A percentile compares a stretch with the other conserved stretches of the same genome.
Evolutionary conservation across 192 early-diverging fungal genomes (phyloP).

Genomic region (Umbelopsis vinacea): DNA sequence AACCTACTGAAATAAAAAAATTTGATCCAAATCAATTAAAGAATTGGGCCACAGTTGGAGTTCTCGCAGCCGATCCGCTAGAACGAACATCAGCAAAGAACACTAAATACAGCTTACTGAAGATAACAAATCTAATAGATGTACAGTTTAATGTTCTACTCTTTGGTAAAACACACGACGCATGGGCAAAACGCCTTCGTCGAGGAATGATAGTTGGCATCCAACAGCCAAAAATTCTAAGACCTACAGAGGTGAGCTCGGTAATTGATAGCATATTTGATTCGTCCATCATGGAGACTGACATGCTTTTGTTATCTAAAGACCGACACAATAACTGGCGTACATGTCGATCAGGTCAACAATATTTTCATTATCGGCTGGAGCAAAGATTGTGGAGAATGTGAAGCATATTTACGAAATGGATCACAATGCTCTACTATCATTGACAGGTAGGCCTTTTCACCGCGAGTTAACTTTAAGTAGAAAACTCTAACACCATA

Average conservation of each 20-base stretch:
- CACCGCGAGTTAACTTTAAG: not conserved
- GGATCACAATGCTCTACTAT: not conserved
- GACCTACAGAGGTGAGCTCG: not conserved
- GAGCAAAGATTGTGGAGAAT: constrained; percentile 10
- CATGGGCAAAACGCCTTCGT: not conserved
- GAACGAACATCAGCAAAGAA: not conserved
- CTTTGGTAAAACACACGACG: not conserved
- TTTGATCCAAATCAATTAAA: not conserved
- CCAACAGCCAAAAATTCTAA: constrained; percentile 1
- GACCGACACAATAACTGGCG: not conserved
- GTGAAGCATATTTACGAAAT: constrained; percentile 10
- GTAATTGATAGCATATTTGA: not conserved
- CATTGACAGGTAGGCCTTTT: not conserved
- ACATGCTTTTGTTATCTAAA: not conserved
- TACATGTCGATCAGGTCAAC: constrained; percentile 5
- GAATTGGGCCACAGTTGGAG: constrained; percentile 14
- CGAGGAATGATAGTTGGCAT: constrained; percentile 9
- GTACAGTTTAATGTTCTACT: constrained; percentile 1
- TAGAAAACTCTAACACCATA: not conserved
- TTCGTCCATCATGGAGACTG: not conserved
- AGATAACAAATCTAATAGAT: constrained; percentile 1
- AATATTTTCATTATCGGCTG: constrained; percentile 12
- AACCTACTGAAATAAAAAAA: not conserved
- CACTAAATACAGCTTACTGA: constrained; percentile 3
- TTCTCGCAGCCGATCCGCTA: not conserved